These are phyloP conservation scores for Sideroxylon spinosum DNA, from an alignment of 179 eudicot genomes.

Conservation along the genomic window DNA sequence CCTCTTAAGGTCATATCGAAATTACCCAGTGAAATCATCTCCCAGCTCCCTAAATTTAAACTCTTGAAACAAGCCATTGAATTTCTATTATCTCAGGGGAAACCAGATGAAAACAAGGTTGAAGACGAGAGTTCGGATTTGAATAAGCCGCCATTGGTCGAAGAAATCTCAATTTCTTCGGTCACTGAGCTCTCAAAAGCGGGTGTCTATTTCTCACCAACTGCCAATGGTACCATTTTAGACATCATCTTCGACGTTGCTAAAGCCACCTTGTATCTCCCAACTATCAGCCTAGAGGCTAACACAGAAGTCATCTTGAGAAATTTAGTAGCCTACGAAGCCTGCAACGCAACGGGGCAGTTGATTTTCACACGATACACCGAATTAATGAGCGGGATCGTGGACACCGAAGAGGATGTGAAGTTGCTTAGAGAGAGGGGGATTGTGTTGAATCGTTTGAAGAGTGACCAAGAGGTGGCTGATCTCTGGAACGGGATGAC, in stretches of 20 bases:
- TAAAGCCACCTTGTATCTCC: slow-evolving; percentile 21
- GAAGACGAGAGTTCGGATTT: slow-evolving; percentile 11
- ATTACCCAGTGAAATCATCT: slow-evolving; percentile 30
- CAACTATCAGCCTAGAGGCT: slow-evolving; percentile 20
- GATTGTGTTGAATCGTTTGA: slow-evolving; percentile 38
- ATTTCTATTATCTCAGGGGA: slow-evolving; percentile 6
- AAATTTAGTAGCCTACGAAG: slow-evolving; percentile 44
- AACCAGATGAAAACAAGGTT: background rate
- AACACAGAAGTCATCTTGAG: slow-evolving; percentile 32
- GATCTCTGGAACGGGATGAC: slow-evolving; percentile 50
- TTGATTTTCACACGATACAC: slow-evolving; percentile 37
- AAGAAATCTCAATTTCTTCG: slow-evolving; percentile 36
- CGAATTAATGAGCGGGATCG: slow-evolving; percentile 46
- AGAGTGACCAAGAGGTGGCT: slow-evolving; percentile 41
- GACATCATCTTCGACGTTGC: slow-evolving; percentile 20
- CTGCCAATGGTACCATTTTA: slow-evolving; percentile 19
- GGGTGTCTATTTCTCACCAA: slow-evolving; percentile 24
- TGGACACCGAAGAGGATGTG: slow-evolving; percentile 45
- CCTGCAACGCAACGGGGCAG: slow-evolving; percentile 23
- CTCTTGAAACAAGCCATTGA: slow-evolving; percentile 16
- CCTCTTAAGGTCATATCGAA: slow-evolving; percentile 17
- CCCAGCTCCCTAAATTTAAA: slow-evolving; percentile 25
- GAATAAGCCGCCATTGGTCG: slow-evolving; percentile 22
- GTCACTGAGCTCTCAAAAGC: slow-evolving; percentile 23
- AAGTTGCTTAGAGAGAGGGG: slow-evolving; percentile 36